Evolutionary conservation across 192 early-diverging fungal genomes (phyloP).

Genomic region (Backusella tarrabulga): DNA sequence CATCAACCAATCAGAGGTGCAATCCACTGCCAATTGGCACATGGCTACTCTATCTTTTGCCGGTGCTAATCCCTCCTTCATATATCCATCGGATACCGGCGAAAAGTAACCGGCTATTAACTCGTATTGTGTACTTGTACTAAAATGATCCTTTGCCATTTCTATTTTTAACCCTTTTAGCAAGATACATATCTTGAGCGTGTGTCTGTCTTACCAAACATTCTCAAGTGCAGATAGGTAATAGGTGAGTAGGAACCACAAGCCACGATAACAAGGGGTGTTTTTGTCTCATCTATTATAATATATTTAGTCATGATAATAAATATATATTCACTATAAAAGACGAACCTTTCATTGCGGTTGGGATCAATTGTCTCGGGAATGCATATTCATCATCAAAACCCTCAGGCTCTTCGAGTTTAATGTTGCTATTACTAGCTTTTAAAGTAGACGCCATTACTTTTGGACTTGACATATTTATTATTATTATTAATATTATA

Average conservation of each 20-base stretch:
- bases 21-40: slow-evolving; percentile 86
- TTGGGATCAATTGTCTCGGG: slow-evolving; percentile 23
- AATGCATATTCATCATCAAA: slow-evolving; percentile 28
- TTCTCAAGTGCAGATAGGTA: slow-evolving; percentile 95
- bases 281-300: slow-evolving; percentile 58
- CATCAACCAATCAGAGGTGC: slow-evolving; percentile 90
- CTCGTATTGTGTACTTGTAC: slow-evolving; percentile 73
- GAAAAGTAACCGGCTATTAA: slow-evolving; percentile 96
- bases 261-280: slow-evolving; percentile 87
- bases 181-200: no score
- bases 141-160: slow-evolving; percentile 92
- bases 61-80: slow-evolving; percentile 87
- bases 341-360: slow-evolving; percentile 22
- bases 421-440: not conserved
- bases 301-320: slow-evolving; percentile 25
- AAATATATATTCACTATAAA: not conserved
- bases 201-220: slow-evolving; percentile 81
- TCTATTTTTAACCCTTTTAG: slow-evolving; percentile 46
- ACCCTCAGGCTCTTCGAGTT: not conserved
- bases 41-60: slow-evolving; percentile 88
- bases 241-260: slow-evolving; percentile 98
- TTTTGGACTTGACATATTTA: slow-evolving; percentile 20
- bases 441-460: slow-evolving; percentile 24
- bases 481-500: no score
- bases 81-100: slow-evolving; percentile 93